These are phyloP conservation scores for Aureobasidium melanogenum DNA, from an alignment of 2,329 filamentous ascomycete genomes.

Conservation along the genomic window DNA sequence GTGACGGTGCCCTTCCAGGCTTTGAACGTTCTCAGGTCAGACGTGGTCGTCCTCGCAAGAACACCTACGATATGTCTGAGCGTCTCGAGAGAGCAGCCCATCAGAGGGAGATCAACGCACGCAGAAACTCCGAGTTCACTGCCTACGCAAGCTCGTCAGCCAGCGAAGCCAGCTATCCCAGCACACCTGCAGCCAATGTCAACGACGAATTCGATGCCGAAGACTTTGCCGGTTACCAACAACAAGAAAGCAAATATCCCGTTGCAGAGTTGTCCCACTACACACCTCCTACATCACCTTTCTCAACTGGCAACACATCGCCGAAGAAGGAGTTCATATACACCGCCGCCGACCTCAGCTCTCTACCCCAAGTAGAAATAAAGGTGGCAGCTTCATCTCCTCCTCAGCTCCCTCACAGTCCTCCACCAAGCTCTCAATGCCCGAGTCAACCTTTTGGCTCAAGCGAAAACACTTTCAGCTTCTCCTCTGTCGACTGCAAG, in stretches of 20 bases:
- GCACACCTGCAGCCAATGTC: slow-evolving; percentile 11
- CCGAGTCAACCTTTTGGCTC: slow-evolving; percentile 1
- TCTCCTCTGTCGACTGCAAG: slow-evolving; percentile 14
- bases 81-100: slow-evolving; percentile 48
- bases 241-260: slow-evolving; percentile 11
- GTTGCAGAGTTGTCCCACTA: not conserved
- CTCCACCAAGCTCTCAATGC: slow-evolving; percentile 10
- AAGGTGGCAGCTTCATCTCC: not conserved
- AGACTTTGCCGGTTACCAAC: slow-evolving; percentile 4
- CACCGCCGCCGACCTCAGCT: not conserved
- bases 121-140: slow-evolving; percentile 11
- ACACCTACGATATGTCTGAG: slow-evolving; percentile 50
- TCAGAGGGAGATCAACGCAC: slow-evolving; percentile 36
- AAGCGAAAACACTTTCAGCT: slow-evolving; percentile 11
- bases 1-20: slow-evolving; percentile 86
- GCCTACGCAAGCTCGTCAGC: slow-evolving; percentile 13
- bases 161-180: slow-evolving; percentile 12
- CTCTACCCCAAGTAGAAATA: not conserved
- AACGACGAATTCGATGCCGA: slow-evolving; percentile 9
- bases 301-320: slow-evolving; percentile 6
- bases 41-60: slow-evolving; percentile 57
- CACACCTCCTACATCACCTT: slow-evolving; percentile 15
- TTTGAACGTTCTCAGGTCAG: slow-evolving; percentile 46
- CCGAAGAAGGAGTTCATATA: slow-evolving; percentile 1
- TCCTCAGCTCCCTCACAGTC: not conserved